These are phyloP conservation scores for Mycena capillaripes DNA, from an alignment of 768 basidiomycete genomes.

Conservation along the genomic window DNA sequence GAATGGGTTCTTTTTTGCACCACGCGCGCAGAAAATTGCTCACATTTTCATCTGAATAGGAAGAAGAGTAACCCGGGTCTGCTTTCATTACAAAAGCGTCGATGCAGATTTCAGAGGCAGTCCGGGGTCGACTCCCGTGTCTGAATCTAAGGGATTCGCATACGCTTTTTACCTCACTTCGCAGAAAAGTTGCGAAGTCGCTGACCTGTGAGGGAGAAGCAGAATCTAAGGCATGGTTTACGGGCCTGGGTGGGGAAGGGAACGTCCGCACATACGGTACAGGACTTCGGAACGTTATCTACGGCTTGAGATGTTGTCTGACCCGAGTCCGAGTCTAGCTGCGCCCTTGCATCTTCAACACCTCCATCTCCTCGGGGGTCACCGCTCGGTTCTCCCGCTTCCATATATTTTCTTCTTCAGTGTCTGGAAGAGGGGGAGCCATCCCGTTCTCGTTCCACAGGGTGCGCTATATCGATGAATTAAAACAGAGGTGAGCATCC, in stretches of 20 bases:
- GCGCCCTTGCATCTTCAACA: slow-evolving; percentile 11
- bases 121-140: slow-evolving; percentile 6
- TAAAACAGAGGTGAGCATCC: neutral
- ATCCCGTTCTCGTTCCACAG: slow-evolving; percentile 35
- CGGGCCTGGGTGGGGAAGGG: too few species aligned
- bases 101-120: neutral
- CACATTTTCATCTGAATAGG: neutral
- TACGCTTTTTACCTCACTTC: too few species aligned
- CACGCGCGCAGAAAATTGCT: neutral
- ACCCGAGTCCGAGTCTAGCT: neutral
- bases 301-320: neutral
- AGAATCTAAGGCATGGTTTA: too few species aligned
- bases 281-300: too few species aligned
- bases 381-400: slow-evolving; percentile 33
- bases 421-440: slow-evolving; percentile 23
- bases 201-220: too few species aligned
- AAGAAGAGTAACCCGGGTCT: neutral
- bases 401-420: slow-evolving; percentile 35
- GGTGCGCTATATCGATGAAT: slow-evolving; percentile 8
- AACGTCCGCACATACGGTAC: too few species aligned
- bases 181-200: too few species aligned
- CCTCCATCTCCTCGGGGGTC: slow-evolving; percentile 20
- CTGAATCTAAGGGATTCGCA: too few species aligned
- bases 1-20: neutral
- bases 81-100: neutral